These are phyloP conservation scores for Chloromonas sp. DNA, from an alignment of 163 green algal genomes.

Conservation along the genomic window DNA sequence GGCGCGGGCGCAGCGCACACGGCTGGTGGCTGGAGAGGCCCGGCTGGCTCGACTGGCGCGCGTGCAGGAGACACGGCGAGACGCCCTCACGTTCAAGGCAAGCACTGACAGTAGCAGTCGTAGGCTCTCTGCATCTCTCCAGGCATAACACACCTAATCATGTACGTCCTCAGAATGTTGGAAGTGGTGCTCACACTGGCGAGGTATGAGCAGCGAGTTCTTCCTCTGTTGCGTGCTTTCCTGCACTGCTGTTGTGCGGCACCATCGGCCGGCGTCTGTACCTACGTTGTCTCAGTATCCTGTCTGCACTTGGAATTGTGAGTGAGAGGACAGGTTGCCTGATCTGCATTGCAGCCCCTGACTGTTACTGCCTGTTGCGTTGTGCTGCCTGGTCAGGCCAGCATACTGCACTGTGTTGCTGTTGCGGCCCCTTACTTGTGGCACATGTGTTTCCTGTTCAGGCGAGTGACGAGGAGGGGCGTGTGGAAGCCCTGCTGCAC, in stretches of 20 bases:
- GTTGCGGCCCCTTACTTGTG: too few relatives aligned
- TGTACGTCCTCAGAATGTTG: background rate
- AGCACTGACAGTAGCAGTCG: too few relatives aligned
- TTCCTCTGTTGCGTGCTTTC: background rate
- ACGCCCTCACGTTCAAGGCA: background rate
- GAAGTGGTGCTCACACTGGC: background rate
- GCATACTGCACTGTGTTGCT: too few relatives aligned
- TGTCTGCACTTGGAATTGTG: background rate
- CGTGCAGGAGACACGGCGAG: background rate
- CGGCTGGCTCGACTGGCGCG: background rate
- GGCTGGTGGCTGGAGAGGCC: background rate
- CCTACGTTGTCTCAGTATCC: background rate
- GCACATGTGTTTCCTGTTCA: too few relatives aligned
- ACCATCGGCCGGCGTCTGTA: background rate
- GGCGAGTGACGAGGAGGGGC: background rate
- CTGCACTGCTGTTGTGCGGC: background rate
- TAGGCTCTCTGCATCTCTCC: too few relatives aligned
- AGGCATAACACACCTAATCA: background rate
- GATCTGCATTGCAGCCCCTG: too few relatives aligned
- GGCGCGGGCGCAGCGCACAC: background rate
- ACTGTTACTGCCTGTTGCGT: background rate
- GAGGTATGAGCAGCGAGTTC: background rate
- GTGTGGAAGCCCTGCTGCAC: background rate
- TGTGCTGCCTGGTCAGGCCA: background rate
- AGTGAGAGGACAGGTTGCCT: background rate